Percentiles rank a stretch among this genome's conserved stretches.
These are phyloP conservation scores for Xanthoconium purpureum DNA, from an alignment of 768 basidiomycete species.

Conservation along the genomic window DNA sequence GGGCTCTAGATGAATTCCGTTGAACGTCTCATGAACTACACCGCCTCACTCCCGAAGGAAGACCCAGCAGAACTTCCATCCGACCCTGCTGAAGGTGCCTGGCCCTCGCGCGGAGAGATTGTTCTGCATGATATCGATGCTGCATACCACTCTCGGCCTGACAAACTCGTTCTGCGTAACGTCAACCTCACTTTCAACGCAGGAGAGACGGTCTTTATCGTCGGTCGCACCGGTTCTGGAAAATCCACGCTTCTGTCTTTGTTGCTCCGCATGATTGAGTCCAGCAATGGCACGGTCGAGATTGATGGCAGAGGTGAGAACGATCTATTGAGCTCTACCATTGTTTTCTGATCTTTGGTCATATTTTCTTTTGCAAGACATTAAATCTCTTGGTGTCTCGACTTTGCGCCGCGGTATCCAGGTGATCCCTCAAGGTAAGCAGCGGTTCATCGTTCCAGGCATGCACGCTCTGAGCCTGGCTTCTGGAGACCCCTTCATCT, in stretches of 20 bases:
- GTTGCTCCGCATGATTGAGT: conserved; percentile 73
- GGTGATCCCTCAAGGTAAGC: conserved; percentile 30
- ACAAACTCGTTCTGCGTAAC: conserved; percentile 54
- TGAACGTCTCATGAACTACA: conserved; percentile 29
- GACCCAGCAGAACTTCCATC: conserved; percentile 19
- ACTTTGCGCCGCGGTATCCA: conserved; percentile 30
- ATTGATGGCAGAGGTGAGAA: conserved; percentile 59
- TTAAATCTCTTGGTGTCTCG: conserved; percentile 66
- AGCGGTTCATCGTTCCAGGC: background rate
- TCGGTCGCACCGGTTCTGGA: conserved; percentile 74
- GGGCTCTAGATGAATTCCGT: conserved; percentile 26
- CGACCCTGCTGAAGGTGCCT: conserved; percentile 19
- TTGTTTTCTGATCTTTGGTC: conserved; percentile 60
- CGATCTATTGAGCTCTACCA: conserved; percentile 40
- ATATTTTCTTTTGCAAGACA: conserved; percentile 58
- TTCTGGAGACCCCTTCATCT: conserved; percentile 29
- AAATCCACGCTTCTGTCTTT: conserved; percentile 68
- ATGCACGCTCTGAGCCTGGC: background rate
- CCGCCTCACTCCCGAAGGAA: conserved; percentile 22
- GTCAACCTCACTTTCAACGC: conserved; percentile 66
- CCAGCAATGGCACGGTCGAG: conserved; percentile 70
- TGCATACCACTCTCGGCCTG: conserved; percentile 69
- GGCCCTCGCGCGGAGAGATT: conserved; percentile 56
- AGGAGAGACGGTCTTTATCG: conserved; percentile 72
- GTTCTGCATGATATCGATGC: conserved; percentile 59